phyloP scores from a whole-genome alignment of 169 alveolate species.

The Babesia caballi region DNA sequence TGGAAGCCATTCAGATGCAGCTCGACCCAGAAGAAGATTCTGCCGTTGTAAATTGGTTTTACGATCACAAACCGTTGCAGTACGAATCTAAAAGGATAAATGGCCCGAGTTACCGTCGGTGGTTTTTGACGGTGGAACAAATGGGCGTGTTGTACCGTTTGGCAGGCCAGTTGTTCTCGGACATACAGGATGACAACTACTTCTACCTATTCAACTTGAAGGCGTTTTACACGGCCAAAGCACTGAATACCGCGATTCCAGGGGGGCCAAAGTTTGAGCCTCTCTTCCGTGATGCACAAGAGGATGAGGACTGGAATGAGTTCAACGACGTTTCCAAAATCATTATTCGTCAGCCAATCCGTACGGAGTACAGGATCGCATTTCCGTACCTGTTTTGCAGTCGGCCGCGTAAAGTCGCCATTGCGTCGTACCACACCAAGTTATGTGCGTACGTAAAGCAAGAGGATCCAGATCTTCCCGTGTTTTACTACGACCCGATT shows the following conservation, averaged over 20 bases:
- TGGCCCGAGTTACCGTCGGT: conserved; percentile 90
- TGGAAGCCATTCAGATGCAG: conserved; percentile 97
- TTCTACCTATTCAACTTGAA: conserved; percentile 95
- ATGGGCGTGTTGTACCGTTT: conserved; percentile 97
- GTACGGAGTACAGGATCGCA: conserved; percentile 99
- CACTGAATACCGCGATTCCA: conserved; percentile 99
- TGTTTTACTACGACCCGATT: conserved; percentile 95
- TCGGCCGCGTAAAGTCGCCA: conserved; percentile 91
- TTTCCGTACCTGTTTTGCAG: conserved; percentile 98
- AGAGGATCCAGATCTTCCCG: conserved; percentile 89
- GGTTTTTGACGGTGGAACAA: conserved; percentile 93
- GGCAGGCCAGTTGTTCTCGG: conserved; percentile 95
- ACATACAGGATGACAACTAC: conserved; percentile 94
- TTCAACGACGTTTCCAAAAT: conserved; percentile 98
- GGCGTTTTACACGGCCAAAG: conserved; percentile 98
- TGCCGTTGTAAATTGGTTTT: conserved; percentile 98
- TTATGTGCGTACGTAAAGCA: conserved; percentile 86
- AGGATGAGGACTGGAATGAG: conserved; percentile 99
- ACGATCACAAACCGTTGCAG: conserved; percentile 81
- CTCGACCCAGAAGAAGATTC: conserved; percentile 97
- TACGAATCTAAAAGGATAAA: conserved; percentile 72
- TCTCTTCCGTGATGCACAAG: conserved; percentile 94
- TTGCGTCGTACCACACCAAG: conserved; percentile 84
- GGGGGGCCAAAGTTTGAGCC: conserved; percentile 99
- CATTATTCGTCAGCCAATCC: conserved; percentile 91